These are phyloP conservation scores for Ogataea neopini DNA, from an alignment of 805 yeast genomes.

Conservation along the genomic window DNA sequence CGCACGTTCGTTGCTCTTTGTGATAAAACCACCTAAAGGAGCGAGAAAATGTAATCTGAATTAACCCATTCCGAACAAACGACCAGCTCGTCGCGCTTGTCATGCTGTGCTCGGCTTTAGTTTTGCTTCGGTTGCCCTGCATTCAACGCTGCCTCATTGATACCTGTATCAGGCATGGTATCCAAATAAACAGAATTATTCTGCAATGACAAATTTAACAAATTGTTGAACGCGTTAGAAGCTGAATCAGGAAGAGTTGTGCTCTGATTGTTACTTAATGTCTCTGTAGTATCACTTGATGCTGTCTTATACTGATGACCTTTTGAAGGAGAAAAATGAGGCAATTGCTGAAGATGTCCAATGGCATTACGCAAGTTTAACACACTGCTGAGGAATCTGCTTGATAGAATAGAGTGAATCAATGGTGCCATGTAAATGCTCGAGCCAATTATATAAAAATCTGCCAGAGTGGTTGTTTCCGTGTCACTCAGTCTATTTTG, in stretches of 20 bases:
- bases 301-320: conserved; percentile 50
- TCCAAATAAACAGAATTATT: conserved; percentile 29
- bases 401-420: conserved; percentile 67
- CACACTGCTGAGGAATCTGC: conserved; percentile 60
- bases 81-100: neutral
- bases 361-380: conserved; percentile 48
- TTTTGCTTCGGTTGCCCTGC: neutral
- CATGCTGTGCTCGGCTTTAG: neutral
- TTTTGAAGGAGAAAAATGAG: conserved; percentile 58
- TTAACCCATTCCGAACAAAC: neutral
- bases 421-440: conserved; percentile 90
- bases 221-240: conserved; percentile 32
- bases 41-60: neutral
- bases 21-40: no score
- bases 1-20: no score
- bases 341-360: conserved; percentile 45
- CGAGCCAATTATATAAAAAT: conserved; percentile 88
- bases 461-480: conserved; percentile 58
- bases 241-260: conserved; percentile 25
- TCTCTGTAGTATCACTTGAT: neutral
- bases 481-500: conserved; percentile 63
- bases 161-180: conserved; percentile 26
- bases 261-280: no score
- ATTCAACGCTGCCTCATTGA: conserved; percentile 18
- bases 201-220: conserved; percentile 30